A percentile compares a stretch with the other conserved stretches of the same genome.
Conservation (phyloP, 352 stramenopile species). For the Phytophthora crassamura region DNA sequence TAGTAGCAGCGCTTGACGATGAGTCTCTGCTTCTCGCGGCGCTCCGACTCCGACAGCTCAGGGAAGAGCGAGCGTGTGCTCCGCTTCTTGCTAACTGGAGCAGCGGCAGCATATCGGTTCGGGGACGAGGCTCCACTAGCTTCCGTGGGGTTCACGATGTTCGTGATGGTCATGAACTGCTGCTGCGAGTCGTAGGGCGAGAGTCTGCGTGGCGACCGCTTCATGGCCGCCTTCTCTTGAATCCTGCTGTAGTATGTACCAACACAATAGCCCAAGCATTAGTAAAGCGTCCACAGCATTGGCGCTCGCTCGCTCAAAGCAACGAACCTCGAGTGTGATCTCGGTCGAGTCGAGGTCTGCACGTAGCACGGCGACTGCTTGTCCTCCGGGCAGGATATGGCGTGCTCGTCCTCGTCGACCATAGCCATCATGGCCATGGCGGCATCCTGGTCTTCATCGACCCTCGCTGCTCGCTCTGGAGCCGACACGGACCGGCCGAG, state of each 20-base stretch:
- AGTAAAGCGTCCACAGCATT: background rate
- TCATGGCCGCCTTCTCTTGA: slow-evolving; percentile 40
- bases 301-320: background rate
- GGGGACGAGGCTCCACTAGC: slow-evolving; percentile 19
- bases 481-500: slow-evolving; percentile 42
- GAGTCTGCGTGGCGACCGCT: slow-evolving; percentile 32
- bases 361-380: slow-evolving; percentile 27
- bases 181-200: slow-evolving; percentile 27
- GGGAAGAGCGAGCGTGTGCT: slow-evolving; percentile 61
- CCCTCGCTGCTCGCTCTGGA: slow-evolving; percentile 15
- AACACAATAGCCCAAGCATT: slow-evolving; percentile 1
- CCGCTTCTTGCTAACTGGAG: slow-evolving; percentile 40
- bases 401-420: slow-evolving; percentile 39
- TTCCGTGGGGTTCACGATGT: slow-evolving; percentile 33
- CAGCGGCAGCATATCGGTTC: slow-evolving; percentile 5
- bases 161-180: slow-evolving; percentile 35
- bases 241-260: slow-evolving; percentile 9
- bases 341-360: slow-evolving; percentile 16
- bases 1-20: slow-evolving; percentile 83
- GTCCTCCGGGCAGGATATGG: slow-evolving; percentile 40
- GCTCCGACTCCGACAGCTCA: slow-evolving; percentile 53
- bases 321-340: slow-evolving; percentile 28
- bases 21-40: slow-evolving; percentile 69
- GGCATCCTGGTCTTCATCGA: slow-evolving; percentile 14
- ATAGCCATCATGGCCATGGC: slow-evolving; percentile 28